Conservation (phyloP, 352 stramenopile genomes). For the Phytophthora foliorum region DNA sequence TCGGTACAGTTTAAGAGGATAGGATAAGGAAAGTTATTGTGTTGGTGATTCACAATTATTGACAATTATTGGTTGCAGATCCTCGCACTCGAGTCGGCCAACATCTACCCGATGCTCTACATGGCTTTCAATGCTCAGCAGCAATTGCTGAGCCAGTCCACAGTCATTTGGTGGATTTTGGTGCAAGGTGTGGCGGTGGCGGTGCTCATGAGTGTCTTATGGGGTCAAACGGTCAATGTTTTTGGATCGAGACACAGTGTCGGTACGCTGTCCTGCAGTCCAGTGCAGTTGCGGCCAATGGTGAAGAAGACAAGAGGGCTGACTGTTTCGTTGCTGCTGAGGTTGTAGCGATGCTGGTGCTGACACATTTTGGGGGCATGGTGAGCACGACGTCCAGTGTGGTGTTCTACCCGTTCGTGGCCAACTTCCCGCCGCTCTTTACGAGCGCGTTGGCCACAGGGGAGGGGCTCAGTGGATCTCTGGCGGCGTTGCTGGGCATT, state of each 20-base stretch:
- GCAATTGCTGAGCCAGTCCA: conserved; percentile 51
- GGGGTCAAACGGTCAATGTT: conserved; percentile 57
- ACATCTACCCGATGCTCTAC: conserved; percentile 79
- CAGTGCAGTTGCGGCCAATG: background rate
- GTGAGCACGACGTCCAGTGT: conserved; percentile 80
- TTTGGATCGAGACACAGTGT: conserved; percentile 64
- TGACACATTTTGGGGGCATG: conserved; percentile 73
- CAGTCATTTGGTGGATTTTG: conserved; percentile 70
- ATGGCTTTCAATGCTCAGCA: conserved; percentile 62
- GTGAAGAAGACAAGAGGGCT: background rate
- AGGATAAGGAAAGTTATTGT: background rate
- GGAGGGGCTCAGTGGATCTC: conserved; percentile 70
- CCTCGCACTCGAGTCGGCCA: conserved; percentile 73
- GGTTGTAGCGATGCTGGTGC: conserved; percentile 60
- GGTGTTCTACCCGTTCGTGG: conserved; percentile 80
- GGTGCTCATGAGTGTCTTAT: conserved; percentile 68
- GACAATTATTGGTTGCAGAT: conserved; percentile 40
- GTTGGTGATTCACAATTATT: conserved; percentile 3
- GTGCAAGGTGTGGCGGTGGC: conserved; percentile 54
- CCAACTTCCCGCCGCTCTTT: conserved; percentile 67
- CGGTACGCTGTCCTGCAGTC: conserved; percentile 26
- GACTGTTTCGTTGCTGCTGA: background rate
- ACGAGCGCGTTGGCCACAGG: conserved; percentile 74
- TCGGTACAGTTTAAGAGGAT: conserved; percentile 35
- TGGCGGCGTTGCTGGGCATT: conserved; percentile 66